Base-by-base conservation (phyloP, 345 rosid species). In the Pistacia integerrima region DNA sequence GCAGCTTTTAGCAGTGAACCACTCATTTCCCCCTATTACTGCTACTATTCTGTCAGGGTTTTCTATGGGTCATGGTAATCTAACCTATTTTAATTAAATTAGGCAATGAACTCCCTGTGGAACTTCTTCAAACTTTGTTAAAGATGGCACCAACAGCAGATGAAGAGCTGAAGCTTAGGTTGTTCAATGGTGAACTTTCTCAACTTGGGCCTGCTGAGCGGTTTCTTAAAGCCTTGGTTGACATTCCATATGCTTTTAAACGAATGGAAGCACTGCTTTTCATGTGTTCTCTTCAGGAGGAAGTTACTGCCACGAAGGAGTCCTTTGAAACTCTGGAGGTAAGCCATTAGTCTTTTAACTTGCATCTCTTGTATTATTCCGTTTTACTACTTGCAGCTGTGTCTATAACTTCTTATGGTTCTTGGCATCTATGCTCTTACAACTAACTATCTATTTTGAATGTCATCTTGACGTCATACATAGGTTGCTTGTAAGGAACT, bases 161-260 rank as follows among this genome's bases (percentile, higher is more conserved):
- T 44, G 99, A 97, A 90, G 99, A 97, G 80, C 85, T 97, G 79
- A 92, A 94, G 91, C 97, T 97, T 69, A 94, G 99, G 85, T 67
- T 94, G 81, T 97, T 80, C 81, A 82, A 58, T 18, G 97, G 97
- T 69, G 93, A 90, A 75, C 77, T 90, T 76, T 84, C 98, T 78
- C 92, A 84, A 74, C 93, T 97, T 56, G 99, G 98, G 73, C 82
- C 90, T 11, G 99, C 99, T 67, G 99, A 97, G 82, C 85, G 97
- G 78, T 97, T 97, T 86, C 85, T 97, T 28, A 97, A 97, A 83
- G 88, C 85, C 48, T 85, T 97, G 78, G 89, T 94, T 64, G 88
- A 81, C 80, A 90, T 97, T 60, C 99, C 99, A 79, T 91, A 89
- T 79, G 94, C 97, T 72, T 94, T 83, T 82, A 91, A 92, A 76